Evolutionary conservation across 257 asterid species (phyloP), one percentile per base, ranked within the genome.

Genomic region (Fraxinus pennsylvanica): DNA sequence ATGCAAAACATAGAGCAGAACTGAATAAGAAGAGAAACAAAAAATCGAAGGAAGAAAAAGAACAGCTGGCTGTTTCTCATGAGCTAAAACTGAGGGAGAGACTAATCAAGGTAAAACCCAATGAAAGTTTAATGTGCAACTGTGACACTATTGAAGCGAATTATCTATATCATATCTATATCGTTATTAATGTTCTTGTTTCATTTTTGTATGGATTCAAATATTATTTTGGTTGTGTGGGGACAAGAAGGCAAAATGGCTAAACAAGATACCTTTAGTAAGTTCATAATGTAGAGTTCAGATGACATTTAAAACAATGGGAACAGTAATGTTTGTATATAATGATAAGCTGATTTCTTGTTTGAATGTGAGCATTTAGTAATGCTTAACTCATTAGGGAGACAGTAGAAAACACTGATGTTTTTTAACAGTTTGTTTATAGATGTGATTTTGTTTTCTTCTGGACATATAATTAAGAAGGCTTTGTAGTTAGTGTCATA

Each of bases 1-100:
- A 84, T 29, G 84, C 84, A 35, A 81, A 82, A 74, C 73, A 41
- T 66, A 79, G 82, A 78, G 89, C 82, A 76, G 82, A 78, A 78
- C 32, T 82, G 22, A 69, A 75, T 72, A 88, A 15, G 77, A 85
- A 87, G 79, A 76, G 84, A 77, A 86, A 76, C 67, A 91, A 68
- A 77, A 88, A 47, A 83, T 86, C 94, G 3, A 86, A 88, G 87
- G 96, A 93, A 84, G 97, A 87, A 57, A 87, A 76, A 71, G 92
- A 89, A 76, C 88, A 88, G 76, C 39, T 92, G 78, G 91, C 88
- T 33, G 86, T 84, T 77, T 82, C 73, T 76, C 84, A 83, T 73
- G 97, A 86, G 81, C 84, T 88, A 21, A 92, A 90, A 78, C 94
- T 95, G 80, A 90, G 90, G 89, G 97, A 88, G 74, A 89, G 92